phyloP scores from a whole-genome alignment of 78 protist genomes.

The Bigelowiella natans region DNA sequence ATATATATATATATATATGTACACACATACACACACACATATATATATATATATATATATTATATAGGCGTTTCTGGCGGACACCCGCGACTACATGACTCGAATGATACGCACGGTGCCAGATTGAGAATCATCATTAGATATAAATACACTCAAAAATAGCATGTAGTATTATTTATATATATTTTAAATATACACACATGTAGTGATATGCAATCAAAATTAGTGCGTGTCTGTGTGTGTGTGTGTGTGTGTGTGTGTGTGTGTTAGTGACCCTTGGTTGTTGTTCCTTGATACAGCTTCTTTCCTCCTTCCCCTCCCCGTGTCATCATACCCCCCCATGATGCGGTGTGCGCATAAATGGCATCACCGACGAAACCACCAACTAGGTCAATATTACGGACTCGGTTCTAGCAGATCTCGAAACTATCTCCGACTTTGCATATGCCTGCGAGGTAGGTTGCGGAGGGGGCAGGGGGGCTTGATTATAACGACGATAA shows the following conservation, averaged over 20 bases:
- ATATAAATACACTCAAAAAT: too few species aligned
- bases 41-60: background rate
- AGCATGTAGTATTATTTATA: background rate
- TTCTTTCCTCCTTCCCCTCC: too few species aligned
- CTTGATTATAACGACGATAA: too few species aligned
- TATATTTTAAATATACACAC: background rate
- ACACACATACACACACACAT: background rate
- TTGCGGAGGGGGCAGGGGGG: too few species aligned
- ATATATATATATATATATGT: background rate
- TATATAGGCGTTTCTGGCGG: background rate
- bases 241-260: background rate
- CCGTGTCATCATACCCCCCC: too few species aligned
- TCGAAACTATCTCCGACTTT: background rate
- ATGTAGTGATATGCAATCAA: background rate
- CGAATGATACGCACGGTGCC: conserved; percentile 47
- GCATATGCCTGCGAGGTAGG: background rate
- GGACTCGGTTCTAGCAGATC: background rate
- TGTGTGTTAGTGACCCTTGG: background rate
- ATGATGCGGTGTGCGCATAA: too few species aligned
- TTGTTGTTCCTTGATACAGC: background rate
- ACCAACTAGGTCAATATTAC: too few species aligned
- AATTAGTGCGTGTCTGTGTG: background rate
- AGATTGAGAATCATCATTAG: conserved; percentile 36
- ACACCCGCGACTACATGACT: background rate
- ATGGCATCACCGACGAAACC: too few species aligned